Evolutionary conservation across 805 yeast species (phyloP), one percentile per base, ranked within the genome.

Genomic region (Wickerhamia fluorescens): DNA sequence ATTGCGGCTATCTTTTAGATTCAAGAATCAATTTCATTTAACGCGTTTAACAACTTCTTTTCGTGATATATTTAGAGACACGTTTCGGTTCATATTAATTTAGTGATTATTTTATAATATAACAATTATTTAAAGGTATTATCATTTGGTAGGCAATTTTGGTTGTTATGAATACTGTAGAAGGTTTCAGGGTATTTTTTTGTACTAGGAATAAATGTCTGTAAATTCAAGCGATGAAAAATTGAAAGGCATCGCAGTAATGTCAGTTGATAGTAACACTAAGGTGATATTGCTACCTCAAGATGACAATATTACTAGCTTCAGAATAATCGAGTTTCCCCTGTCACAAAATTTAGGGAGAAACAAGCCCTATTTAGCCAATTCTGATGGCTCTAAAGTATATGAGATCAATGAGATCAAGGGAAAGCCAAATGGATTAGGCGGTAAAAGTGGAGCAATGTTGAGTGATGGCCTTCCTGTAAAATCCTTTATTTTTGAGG

Each of bases 401-500:
- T 67, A 53, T 33, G 75, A 70, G 27, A 35, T 71, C 11, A 58
- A 59, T 29, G 56, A 47, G 28, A 34, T 65, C 15, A 54, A 54
- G 25, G 61, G 63, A 14, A 41, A 14, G n/a, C 34, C 15, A n/a
- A 18, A 18, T 7, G 20, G 20, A 8, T 7, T 18, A 10, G 9
- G 10, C 9, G 9, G 7, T 18, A 18, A 18, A 18, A 18, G 20
- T 10, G 20, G 20, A 18, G 20, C n/a, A n/a, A n/a, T n/a, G n/a
- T 23, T 31, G 13, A 40, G 30, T 33, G 44, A 40, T 25, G 59
- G 51, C 14, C 37, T 48, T 27, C 56, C 66, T 1, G 57, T 69
- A 16, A 68, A 66, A 37, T 68, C 75, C 2, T 40, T 68, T 14
- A 40, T 67, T 4, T 38, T 44, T 11, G 58, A 54, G 32, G 4